A percentile compares a stretch with the other conserved stretches of the same genome.
Evolutionary conservation across 1,139 yeast species (phyloP).

Genomic region (Zygosaccharomyces sapae): DNA sequence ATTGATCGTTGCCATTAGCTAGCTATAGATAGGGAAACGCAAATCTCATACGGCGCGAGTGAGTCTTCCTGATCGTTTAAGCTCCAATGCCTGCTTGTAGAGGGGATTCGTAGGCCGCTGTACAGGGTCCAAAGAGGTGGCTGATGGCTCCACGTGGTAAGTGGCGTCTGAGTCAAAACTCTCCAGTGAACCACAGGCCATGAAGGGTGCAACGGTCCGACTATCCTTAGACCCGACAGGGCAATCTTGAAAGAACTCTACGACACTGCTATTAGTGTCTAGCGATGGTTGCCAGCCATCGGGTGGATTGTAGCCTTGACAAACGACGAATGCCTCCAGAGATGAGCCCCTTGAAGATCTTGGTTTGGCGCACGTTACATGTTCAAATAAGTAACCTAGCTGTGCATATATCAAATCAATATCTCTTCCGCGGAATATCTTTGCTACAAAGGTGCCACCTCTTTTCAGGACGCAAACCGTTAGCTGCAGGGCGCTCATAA

Average conservation of each 20-base stretch:
- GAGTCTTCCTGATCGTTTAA: constrained; percentile 65
- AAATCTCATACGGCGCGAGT: constrained; percentile 23
- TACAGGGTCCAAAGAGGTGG: constrained; percentile 64
- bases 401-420: constrained; percentile 89
- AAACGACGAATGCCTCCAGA: constrained; percentile 87
- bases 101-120: constrained; percentile 97
- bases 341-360: constrained; percentile 92
- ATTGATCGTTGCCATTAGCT: not conserved
- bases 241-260: constrained; percentile 72
- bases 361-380: constrained; percentile 92
- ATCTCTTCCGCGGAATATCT: constrained; percentile 92
- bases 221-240: constrained; percentile 60
- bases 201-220: constrained; percentile 73
- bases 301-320: constrained; percentile 80
- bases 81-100: constrained; percentile 81
- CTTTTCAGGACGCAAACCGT: constrained; percentile 83
- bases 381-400: constrained; percentile 74
- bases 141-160: constrained; percentile 44
- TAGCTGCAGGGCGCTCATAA: constrained; percentile 82
- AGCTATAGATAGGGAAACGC: not conserved
- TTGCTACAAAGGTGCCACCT: constrained; percentile 93
- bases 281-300: constrained; percentile 72
- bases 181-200: constrained; percentile 89
- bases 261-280: constrained; percentile 60
- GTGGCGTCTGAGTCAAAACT: constrained; percentile 95